Conservation (phyloP, 1,284 basidiomycete species). For the Mrakiaceae sp. region DNA sequence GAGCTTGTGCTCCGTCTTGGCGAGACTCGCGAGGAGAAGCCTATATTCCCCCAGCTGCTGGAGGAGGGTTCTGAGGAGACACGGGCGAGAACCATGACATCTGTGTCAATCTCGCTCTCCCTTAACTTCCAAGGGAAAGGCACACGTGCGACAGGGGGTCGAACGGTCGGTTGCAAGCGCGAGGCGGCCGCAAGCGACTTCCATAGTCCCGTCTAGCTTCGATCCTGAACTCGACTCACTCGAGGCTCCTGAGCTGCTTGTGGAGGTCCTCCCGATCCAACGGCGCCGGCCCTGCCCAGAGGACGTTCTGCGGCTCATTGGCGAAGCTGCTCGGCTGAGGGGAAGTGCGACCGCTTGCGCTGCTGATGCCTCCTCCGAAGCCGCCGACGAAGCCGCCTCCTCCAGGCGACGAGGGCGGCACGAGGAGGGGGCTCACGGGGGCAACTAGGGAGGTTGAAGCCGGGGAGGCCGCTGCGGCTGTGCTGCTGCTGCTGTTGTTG, state of each 20-base stretch:
- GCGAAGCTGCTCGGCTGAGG: no score
- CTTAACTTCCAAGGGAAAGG: no score
- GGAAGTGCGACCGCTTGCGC: no score
- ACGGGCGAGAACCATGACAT: no score
- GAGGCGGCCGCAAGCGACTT: no score
- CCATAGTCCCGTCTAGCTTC: no score
- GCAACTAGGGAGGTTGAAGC: neutral
- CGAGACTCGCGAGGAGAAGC: neutral
- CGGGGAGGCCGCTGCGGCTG: no score
- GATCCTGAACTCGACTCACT: neutral
- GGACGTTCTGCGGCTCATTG: no score
- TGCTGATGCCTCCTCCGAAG: neutral
- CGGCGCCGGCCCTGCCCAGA: neutral
- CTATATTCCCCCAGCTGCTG: conserved; percentile 1
- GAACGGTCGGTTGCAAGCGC: no score
- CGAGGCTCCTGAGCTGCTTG: neutral
- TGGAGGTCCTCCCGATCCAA: neutral
- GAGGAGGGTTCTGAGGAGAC: neutral
- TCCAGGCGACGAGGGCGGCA: neutral
- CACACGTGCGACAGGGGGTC: no score
- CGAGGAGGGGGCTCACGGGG: neutral
- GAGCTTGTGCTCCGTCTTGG: conserved; percentile 5
- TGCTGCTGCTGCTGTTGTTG: no score
- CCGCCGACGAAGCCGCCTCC: neutral
- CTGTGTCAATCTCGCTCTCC: no score